Evolutionary conservation across 768 basidiomycete species (phyloP), one percentile per base, ranked within the genome.

Genomic region (Amyloporia xantha): DNA sequence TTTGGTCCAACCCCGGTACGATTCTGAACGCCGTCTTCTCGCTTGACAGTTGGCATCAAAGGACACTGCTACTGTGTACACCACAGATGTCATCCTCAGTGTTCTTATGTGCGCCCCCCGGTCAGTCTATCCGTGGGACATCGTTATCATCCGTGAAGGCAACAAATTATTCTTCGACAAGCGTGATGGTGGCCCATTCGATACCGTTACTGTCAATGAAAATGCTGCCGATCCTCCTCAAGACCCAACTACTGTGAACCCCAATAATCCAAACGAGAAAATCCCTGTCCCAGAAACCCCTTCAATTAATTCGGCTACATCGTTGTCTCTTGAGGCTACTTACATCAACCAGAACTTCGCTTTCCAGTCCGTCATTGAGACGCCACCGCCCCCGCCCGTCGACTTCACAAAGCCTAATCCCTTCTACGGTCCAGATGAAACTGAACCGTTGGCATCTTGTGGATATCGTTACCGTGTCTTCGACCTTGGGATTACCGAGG

Each of bases 341-440:
- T 98, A 94, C 69, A 91, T 99, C 74, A 98, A 98, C 72, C 91
- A 95, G 64, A 97, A 97, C 68, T 99, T 97, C 60, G 84, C 87
- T 21, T 96, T 95, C 78, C 96, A 99, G 68, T 85, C 90, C 38
- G 95, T 94, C 38, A 75, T 79, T 47, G 91, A 95, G 66, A 77
- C 66, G 25, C 59, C 74, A 2, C 77, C 78, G 5, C 79, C 81
- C 1, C 71, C 77, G 24, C 72, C 85, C 5, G 72, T 87, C 36
- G 83, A 91, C 52, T 80, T 97, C 59, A 74, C 79, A 12, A 78
- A 91, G 57, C 82, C 95, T 2, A 99, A 99, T 66, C 96, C 96
- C 4, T 99, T 99, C 77, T 94, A 97, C 65, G 74, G 80, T 5
- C 84, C 89, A 2, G 92, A 93, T 21, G 96, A 98, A 69, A 89